Conservation (phyloP, 345 rosid genomes). For the Sisymbrium altissimum region DNA sequence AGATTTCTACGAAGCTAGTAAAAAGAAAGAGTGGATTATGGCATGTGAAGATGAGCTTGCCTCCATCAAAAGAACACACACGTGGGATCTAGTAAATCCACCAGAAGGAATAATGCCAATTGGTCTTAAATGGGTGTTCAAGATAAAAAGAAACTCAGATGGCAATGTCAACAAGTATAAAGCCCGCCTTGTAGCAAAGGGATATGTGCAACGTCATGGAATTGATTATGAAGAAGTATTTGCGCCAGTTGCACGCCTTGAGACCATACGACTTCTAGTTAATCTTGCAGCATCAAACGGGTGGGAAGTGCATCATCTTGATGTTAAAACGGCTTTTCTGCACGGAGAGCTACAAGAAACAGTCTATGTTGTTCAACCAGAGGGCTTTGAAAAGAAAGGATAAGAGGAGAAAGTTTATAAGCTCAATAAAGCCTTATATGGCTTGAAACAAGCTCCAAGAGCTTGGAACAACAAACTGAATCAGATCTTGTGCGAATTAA, state of each 20-base stretch:
- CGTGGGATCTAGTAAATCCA: not conserved
- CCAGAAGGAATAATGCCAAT: not conserved
- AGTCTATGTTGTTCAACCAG: not conserved
- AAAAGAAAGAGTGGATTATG: not conserved
- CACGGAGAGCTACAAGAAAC: no score
- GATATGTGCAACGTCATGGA: not conserved
- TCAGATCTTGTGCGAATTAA: fast-evolving
- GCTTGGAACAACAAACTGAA: not conserved
- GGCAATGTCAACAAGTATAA: not conserved
- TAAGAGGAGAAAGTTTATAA: not conserved
- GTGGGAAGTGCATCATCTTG: no score
- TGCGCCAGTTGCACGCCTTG: no score
- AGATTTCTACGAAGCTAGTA: not conserved
- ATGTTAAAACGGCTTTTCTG: no score
- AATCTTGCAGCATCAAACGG: fast-evolving
- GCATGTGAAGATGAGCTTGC: not conserved
- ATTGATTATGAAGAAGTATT: not conserved
- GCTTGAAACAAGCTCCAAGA: not conserved
- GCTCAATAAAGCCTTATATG: no score
- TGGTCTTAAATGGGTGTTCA: not conserved
- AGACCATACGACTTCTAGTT: no score
- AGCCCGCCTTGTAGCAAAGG: not conserved
- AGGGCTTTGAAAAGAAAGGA: not conserved
- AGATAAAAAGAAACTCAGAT: not conserved
- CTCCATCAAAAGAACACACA: not conserved